Evolutionary conservation across 345 rosid species (phyloP), one percentile per base, ranked within the genome.

Genomic region (Corymbia maculata): DNA sequence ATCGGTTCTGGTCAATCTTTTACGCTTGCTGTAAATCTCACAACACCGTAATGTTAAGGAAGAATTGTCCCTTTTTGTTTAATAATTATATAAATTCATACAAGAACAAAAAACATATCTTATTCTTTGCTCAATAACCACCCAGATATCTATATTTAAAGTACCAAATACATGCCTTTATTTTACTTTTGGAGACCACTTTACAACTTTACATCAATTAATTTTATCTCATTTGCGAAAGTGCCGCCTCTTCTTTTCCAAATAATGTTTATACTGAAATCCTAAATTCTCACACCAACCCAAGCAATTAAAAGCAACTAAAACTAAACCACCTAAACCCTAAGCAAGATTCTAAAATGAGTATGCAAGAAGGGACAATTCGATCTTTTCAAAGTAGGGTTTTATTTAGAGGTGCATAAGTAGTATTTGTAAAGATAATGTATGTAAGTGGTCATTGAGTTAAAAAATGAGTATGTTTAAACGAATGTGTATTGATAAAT

Each of bases 51-150:
- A 66, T 66, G 79, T 19, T 66, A 30, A 0, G 2, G 3, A 30
- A 14, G 32, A 30, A 7, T 10, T 30, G 1, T n/a, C 42, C 10
- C 3, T 7, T 66, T 66, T 15, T 14, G 79, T 66, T 66, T 30
- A n/a, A 30, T 15, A 30, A 66, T 13, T n/a, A 30, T n/a, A 14
- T 30, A 17, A 7, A 66, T 66, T 30, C 79, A 15, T 66, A 2
- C 3, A 36, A 68, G 44, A 14, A 15, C 11, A 14, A 68, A 68
- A 68, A 4, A 68, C 0, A 32, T n/a, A 14, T 1, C 0, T 68
- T 8, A 30, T 16, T 32, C 0, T 68, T 30, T n/a, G 7, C 14
- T 16, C 21, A 68, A 15, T 68, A 68, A 30, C 6, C 79, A 68
- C 21, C 8, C 17, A 68, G 9, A 16, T 68, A 30, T 0, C 11